Evolutionary conservation across 1,139 yeast genomes (phyloP).

Genomic region (Taphrina deformans): DNA sequence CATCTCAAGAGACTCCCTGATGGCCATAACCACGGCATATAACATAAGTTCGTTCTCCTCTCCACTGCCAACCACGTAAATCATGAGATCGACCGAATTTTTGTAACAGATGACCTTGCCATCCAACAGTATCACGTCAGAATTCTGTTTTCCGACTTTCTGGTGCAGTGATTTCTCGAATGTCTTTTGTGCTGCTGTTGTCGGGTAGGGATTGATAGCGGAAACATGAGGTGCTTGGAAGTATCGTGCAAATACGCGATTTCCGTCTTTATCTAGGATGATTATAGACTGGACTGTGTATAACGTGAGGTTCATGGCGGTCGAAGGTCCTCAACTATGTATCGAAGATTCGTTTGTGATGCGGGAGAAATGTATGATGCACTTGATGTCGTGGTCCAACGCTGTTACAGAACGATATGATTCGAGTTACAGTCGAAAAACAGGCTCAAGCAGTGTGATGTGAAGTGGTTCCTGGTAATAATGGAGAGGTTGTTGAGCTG

Average conservation of each 20-base stretch:
- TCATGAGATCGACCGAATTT: conserved; percentile 70
- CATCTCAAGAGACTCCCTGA: conserved; percentile 77
- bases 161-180: conserved; percentile 73
- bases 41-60: conserved; percentile 85
- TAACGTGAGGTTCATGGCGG: conserved; percentile 48
- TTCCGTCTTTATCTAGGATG: conserved; percentile 79
- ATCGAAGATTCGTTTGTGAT: not conserved
- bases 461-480: too few species aligned
- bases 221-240: conserved; percentile 62
- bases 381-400: not conserved
- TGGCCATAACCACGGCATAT: conserved; percentile 72
- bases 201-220: conserved; percentile 37
- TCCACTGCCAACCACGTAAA: conserved; percentile 68
- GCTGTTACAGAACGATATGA: not conserved
- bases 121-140: conserved; percentile 78
- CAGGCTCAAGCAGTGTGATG: too few species aligned
- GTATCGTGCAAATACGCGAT: conserved; percentile 80
- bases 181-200: conserved; percentile 62
- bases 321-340: not conserved
- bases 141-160: conserved; percentile 76
- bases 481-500: too few species aligned
- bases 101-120: conserved; percentile 78
- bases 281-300: conserved; percentile 50
- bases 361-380: not conserved
- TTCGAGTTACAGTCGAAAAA: too few species aligned